Percentiles rank a stretch among this genome's conserved stretches.
Conservation (phyloP, 2,329 filamentous ascomycete species). For the Pseudogymnoascus destructans region DNA sequence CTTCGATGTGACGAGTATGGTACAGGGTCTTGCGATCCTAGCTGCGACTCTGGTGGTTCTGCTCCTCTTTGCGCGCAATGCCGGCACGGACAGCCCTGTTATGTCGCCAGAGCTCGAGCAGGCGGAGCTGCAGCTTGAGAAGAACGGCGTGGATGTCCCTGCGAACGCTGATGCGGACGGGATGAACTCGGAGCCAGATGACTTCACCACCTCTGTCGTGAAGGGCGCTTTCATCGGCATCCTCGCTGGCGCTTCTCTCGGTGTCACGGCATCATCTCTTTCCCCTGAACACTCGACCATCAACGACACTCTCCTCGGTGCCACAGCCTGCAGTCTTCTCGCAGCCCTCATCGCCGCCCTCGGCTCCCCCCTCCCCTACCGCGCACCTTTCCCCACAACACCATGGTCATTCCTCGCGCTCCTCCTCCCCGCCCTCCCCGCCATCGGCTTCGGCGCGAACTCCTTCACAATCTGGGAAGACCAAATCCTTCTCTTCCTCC, state of each 20-base stretch:
- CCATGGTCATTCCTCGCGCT: slow-evolving; percentile 83
- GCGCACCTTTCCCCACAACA: slow-evolving; percentile 51
- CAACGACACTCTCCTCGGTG: slow-evolving; percentile 18
- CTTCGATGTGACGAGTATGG: slow-evolving; percentile 81
- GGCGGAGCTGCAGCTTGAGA: slow-evolving; percentile 44
- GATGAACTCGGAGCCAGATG: slow-evolving; percentile 17
- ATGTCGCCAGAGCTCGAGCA: slow-evolving; percentile 47
- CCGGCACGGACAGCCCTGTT: slow-evolving; percentile 40
- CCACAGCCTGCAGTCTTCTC: slow-evolving; percentile 24
- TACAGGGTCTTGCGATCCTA: slow-evolving; percentile 62
- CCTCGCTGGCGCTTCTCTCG: slow-evolving; percentile 18
- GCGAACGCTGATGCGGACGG: slow-evolving; percentile 15
- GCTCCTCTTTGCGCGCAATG: slow-evolving; percentile 55
- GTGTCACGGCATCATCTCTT: slow-evolving; percentile 17
- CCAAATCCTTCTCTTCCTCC: slow-evolving; percentile 81
- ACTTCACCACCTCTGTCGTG: slow-evolving; percentile 17
- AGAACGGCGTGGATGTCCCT: slow-evolving; percentile 27
- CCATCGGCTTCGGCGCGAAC: slow-evolving; percentile 90
- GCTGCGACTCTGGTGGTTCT: slow-evolving; percentile 54
- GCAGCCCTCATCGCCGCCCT: slow-evolving; percentile 28
- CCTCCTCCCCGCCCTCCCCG: slow-evolving; percentile 72
- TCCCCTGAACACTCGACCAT: slow-evolving; percentile 12
- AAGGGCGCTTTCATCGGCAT: slow-evolving; percentile 21
- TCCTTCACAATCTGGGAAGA: slow-evolving; percentile 99
- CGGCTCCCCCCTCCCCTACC: slow-evolving; percentile 23